A percentile compares a stretch with the other conserved stretches of the same genome.
Conservation (phyloP, 148 eudicot genomes). For the Rhododendron ferrugineum region DNA sequence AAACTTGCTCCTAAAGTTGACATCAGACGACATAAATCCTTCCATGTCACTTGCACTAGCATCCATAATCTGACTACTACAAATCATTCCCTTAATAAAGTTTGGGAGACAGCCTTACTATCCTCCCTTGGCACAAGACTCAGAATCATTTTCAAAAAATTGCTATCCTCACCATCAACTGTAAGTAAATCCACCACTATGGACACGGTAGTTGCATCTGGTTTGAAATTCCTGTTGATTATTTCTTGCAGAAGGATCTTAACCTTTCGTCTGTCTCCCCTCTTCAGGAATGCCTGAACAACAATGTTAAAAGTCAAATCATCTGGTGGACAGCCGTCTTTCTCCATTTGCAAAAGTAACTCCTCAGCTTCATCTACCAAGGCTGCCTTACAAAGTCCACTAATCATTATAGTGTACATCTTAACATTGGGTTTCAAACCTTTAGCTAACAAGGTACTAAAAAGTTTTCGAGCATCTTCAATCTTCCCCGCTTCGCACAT, state of each 20-base stretch:
- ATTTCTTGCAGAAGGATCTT: not conserved
- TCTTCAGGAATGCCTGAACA: not conserved
- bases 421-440: not conserved
- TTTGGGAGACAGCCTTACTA: no score
- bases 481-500: not conserved
- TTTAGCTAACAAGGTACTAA: not conserved
- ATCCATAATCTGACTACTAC: no score
- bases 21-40: no score
- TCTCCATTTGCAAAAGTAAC: no score
- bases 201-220: not conserved
- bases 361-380: no score
- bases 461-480: not conserved
- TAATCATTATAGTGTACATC: rapidly evolving
- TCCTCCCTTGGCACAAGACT: no score
- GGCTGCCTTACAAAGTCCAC: not conserved
- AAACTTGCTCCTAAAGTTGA: no score
- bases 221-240: not conserved
- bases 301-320: not conserved
- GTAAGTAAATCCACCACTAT: no score
- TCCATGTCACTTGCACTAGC: no score
- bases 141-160: no score
- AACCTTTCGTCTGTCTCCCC: not conserved
- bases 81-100: no score
- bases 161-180: no score
- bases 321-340: not conserved